Evolutionary conservation across 1,284 basidiomycete genomes (phyloP).

Genomic region (Tilletia horrida): DNA sequence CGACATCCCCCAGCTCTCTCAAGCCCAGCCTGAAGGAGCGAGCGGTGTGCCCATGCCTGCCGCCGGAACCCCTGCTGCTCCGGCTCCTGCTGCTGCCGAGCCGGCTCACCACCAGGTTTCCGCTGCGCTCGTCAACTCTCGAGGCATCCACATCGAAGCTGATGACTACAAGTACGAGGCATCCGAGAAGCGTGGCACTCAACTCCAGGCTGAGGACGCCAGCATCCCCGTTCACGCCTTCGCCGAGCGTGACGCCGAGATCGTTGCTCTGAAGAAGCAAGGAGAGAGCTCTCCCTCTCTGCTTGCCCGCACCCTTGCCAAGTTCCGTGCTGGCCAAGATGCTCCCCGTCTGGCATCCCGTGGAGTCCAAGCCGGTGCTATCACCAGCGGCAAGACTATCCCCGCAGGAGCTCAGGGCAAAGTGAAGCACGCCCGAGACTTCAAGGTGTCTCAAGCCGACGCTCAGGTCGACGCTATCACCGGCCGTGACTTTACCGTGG

Average conservation of each 20-base stretch:
- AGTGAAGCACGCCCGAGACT: constrained; percentile 2
- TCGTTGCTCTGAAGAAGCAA: constrained; percentile 7
- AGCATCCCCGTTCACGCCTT: neutral
- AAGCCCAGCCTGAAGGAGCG: neutral
- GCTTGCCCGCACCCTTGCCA: neutral
- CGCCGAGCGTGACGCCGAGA: constrained; percentile 2
- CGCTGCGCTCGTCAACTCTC: neutral
- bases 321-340: neutral
- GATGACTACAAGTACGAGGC: neutral
- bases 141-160: neutral
- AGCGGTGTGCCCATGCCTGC: neutral
- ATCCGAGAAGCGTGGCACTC: neutral
- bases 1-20: neutral
- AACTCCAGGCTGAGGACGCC: neutral
- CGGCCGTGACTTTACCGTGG: neutral
- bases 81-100: neutral
- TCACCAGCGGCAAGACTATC: neutral
- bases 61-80: neutral
- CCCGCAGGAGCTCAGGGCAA: neutral
- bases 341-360: constrained; percentile 4
- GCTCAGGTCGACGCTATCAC: neutral
- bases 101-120: neutral
- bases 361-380: neutral
- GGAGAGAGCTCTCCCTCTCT: constrained; percentile 1
- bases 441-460: neutral